Conservation (phyloP, 2,329 filamentous ascomycete genomes). For the Cordyceps fumosorosea region DNA sequence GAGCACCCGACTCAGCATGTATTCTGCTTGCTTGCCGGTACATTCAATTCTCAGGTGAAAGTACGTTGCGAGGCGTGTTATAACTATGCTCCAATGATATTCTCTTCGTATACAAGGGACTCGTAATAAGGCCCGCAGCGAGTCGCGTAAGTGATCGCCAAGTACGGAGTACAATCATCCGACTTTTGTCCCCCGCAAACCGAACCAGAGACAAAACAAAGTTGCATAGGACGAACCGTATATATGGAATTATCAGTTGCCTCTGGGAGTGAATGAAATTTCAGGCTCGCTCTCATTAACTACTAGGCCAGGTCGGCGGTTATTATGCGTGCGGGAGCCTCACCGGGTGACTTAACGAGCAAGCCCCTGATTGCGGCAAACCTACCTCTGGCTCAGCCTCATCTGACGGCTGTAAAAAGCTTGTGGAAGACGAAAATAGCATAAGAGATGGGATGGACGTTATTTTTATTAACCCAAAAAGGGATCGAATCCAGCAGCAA, state of each 20-base stretch:
- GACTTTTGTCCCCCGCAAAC: not conserved
- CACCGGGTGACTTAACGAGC: not conserved
- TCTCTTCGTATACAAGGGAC: not conserved
- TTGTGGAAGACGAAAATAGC: not conserved
- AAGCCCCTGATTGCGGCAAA: not conserved
- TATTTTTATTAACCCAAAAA: not conserved
- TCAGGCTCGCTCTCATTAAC: not conserved
- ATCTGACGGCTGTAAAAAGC: not conserved
- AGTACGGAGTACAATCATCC: not conserved
- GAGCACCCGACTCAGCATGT: too few relatives aligned
- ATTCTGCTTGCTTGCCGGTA: not conserved
- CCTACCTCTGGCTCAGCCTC: not conserved
- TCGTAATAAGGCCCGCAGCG: not conserved
- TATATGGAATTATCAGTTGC: not conserved
- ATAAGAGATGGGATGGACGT: not conserved
- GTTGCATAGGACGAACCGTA: not conserved
- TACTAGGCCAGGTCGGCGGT: not conserved
- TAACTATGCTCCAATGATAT: not conserved
- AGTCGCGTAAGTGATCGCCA: conserved; percentile 7
- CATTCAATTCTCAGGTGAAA: not conserved
- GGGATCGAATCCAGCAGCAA: too few relatives aligned
- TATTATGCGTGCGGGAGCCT: not conserved
- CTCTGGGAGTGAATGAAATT: not conserved
- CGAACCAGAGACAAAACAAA: not conserved
- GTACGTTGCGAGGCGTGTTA: not conserved